Evolutionary conservation across 2,329 filamentous ascomycete genomes (phyloP).

Genomic region (Dissoconium aciculare): DNA sequence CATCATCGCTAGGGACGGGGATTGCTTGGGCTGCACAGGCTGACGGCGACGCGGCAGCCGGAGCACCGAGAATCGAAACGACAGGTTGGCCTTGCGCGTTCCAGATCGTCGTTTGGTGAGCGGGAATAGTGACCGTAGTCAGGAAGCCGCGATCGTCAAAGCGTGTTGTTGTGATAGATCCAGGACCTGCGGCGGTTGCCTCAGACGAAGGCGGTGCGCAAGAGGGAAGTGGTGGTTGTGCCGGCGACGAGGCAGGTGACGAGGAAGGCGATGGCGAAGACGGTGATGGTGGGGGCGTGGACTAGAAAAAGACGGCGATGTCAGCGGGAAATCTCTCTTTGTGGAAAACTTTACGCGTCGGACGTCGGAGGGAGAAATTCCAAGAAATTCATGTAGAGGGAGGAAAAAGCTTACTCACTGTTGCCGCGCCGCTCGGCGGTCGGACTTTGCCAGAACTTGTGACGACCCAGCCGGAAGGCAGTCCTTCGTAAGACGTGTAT

Average conservation of each 20-base stretch:
- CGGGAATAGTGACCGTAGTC: slow-evolving; percentile 30
- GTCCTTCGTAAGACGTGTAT: slow-evolving; percentile 37
- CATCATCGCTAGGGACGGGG: too few relatives aligned
- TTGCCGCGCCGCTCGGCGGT: slow-evolving; percentile 52
- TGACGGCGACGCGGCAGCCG: too few relatives aligned
- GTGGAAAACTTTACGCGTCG: slow-evolving; percentile 18
- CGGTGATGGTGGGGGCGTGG: slow-evolving; percentile 36
- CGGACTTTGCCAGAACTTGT: slow-evolving; percentile 65
- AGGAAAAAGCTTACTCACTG: slow-evolving; percentile 43
- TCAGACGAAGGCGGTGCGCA: slow-evolving; percentile 32
- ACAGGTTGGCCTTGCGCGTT: slow-evolving; percentile 33
- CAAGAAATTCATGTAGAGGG: background rate
- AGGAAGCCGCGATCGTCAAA: slow-evolving; percentile 38
- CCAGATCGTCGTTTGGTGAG: slow-evolving; percentile 29
- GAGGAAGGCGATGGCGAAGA: slow-evolving; percentile 38
- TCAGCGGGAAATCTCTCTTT: slow-evolving; percentile 16
- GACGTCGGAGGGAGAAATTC: background rate
- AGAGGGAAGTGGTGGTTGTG: slow-evolving; percentile 35
- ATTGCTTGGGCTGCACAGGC: too few relatives aligned
- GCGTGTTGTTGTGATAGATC: slow-evolving; percentile 32
- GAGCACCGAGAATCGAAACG: too few relatives aligned
- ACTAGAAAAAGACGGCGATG: slow-evolving; percentile 23
- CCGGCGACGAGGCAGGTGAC: slow-evolving; percentile 29
- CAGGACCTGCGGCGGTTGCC: slow-evolving; percentile 29
- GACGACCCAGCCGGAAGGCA: slow-evolving; percentile 71